Evolutionary conservation across 352 stramenopile genomes (phyloP), one percentile per base, ranked within the genome.

Genomic region (Thalassiosira gravida): DNA sequence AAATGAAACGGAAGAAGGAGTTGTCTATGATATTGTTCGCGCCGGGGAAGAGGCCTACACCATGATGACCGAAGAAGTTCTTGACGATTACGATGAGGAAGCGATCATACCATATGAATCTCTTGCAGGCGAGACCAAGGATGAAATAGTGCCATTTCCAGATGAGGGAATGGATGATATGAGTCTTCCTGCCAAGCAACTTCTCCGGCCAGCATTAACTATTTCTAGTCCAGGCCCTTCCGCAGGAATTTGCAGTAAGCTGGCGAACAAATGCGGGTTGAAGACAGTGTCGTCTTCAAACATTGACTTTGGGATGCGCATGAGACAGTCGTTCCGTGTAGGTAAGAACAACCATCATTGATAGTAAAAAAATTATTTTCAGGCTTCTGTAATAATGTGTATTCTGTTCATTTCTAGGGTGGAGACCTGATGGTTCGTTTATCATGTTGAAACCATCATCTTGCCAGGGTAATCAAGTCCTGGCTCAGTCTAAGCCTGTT

Each of bases 301-400:
- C 44, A 80, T 86, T 61, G 86, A 92, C 64, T 86, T 82, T 75
- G 86, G 88, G 18, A 53, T 88, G 14, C 80, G 84, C 37, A 92
- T 93, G 86, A 86, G 86, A 18, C 59, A 68, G 50, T 91, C 84
- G 0, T 92, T 93, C 68, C 82, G 89, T 63, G 83, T 92, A 64
- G 85, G 77, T 83, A 59, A 83, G 75, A 75, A 74, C 0, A 50
- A 57, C 11, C 35, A 59, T 59, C 18, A 50, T 61, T 9, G 20
- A 35, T 53, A 52, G n/a, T 70, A 57, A 47, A 24, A 52, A 64
- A 39, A 63, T 30, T 53, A 49, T 67, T 62, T 53, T 58, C 49
- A 30, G 1, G 56, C 35, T 42, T 44, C 27, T 37, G 35, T 30
- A 47, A 35, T 22, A 1, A 46, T 56, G 22, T 58, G 22, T 64